Conservation (phyloP, 129 eudicot genomes). For the Chrysanthemum seticuspe region DNA sequence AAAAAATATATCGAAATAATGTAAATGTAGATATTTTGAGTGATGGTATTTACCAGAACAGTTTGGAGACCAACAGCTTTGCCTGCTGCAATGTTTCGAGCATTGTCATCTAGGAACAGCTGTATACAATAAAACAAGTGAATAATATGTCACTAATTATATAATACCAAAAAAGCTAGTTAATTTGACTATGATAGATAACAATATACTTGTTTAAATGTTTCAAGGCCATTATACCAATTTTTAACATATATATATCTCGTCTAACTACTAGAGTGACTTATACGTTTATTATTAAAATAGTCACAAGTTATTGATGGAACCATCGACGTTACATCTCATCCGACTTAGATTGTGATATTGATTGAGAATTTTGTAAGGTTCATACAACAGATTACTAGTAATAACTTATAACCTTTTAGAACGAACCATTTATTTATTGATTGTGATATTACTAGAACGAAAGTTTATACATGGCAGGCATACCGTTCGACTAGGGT, state of each 20-base stretch:
- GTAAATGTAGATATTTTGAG: background rate
- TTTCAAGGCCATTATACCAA: background rate
- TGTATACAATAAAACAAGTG: constrained; percentile 25
- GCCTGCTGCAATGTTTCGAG: constrained; percentile 71
- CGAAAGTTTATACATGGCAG: too few species aligned
- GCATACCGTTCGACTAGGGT: constrained; percentile 82
- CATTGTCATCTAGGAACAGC: constrained; percentile 85
- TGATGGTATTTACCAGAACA: constrained; percentile 53
- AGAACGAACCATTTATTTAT: too few species aligned
- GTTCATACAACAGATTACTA: too few species aligned
- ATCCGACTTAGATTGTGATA: background rate
- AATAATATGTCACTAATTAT: constrained; percentile 16
- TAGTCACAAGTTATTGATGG: background rate
- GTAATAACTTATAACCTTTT: background rate
- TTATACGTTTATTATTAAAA: background rate
- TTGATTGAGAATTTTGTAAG: background rate
- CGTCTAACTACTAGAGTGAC: background rate
- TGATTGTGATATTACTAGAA: background rate
- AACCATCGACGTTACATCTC: background rate
- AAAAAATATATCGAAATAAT: background rate
- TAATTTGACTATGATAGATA: background rate
- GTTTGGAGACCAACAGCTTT: constrained; percentile 77
- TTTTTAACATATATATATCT: background rate
- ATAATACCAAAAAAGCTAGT: background rate
- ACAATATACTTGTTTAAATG: background rate